Evolutionary conservation across 768 basidiomycete genomes (phyloP).

Genomic region (Tephrocybe sp.): DNA sequence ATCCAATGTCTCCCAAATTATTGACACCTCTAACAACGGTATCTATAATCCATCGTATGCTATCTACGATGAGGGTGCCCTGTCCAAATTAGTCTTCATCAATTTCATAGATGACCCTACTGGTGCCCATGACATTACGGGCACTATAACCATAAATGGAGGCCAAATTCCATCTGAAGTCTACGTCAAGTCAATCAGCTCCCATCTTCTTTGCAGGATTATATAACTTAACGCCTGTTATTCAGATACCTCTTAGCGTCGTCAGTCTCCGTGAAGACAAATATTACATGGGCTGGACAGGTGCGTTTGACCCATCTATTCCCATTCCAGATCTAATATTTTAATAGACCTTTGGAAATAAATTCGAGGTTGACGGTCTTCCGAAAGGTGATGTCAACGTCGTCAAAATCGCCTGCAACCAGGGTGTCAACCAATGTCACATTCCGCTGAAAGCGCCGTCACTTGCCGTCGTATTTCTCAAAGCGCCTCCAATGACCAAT

Average conservation of each 20-base stretch:
- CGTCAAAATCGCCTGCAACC: slow-evolving; percentile 18
- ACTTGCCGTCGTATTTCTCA: neutral
- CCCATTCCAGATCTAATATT: no score
- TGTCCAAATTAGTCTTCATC: slow-evolving; percentile 65
- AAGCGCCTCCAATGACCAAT: slow-evolving; percentile 29
- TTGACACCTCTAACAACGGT: slow-evolving; percentile 58
- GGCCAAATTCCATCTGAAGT: slow-evolving; percentile 26
- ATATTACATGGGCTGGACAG: slow-evolving; percentile 65
- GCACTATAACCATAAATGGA: slow-evolving; percentile 20
- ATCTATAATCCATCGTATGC: slow-evolving; percentile 66
- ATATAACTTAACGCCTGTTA: neutral
- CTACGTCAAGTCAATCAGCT: slow-evolving; percentile 47
- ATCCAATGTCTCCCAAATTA: slow-evolving; percentile 59
- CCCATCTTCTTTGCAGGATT: neutral
- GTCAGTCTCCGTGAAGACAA: slow-evolving; percentile 51
- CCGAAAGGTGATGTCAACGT: slow-evolving; percentile 55
- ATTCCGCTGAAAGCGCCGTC: neutral
- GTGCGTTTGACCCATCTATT: slow-evolving; percentile 22
- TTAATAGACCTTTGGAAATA: slow-evolving; percentile 56
- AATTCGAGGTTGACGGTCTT: slow-evolving; percentile 67
- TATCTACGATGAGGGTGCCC: slow-evolving; percentile 68
- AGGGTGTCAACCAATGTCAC: neutral
- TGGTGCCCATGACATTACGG: slow-evolving; percentile 54
- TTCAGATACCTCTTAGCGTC: slow-evolving; percentile 51
- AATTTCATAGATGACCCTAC: slow-evolving; percentile 67